Conservation (phyloP, 2,329 filamentous ascomycete genomes). For the Ceratocystis destructans region DNA sequence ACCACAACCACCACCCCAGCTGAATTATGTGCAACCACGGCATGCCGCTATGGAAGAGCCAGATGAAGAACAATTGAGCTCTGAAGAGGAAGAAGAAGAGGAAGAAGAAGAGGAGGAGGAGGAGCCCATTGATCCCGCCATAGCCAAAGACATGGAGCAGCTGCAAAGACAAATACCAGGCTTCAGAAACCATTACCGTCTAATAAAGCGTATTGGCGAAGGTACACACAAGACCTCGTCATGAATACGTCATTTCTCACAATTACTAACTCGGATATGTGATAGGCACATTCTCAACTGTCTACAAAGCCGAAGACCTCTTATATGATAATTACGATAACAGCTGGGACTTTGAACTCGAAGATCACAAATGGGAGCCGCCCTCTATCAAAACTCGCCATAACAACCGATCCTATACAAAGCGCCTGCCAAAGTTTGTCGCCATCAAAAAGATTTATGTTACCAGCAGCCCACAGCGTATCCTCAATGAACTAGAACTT, state of each 20-base stretch:
- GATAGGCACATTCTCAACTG: slow-evolving; percentile 95
- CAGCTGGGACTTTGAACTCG: slow-evolving; percentile 64
- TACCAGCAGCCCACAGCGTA: slow-evolving; percentile 82
- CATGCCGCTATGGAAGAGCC: slow-evolving; percentile 29
- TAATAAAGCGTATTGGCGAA: slow-evolving; percentile 96
- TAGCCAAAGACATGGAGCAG: slow-evolving; percentile 75
- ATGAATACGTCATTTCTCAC: slow-evolving; percentile 2
- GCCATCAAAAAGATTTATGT: slow-evolving; percentile 99
- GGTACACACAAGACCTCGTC: slow-evolving; percentile 37
- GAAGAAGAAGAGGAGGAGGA: slow-evolving; percentile 37
- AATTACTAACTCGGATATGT: slow-evolving; percentile 17
- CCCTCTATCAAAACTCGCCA: slow-evolving; percentile 38
- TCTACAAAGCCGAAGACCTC: slow-evolving; percentile 95
- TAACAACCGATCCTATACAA: neutral
- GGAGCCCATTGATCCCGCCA: slow-evolving; percentile 50
- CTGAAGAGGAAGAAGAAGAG: slow-evolving; percentile 35
- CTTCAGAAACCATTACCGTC: slow-evolving; percentile 68
- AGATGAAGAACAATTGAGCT: slow-evolving; percentile 27
- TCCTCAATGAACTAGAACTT: slow-evolving; percentile 90
- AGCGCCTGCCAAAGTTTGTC: slow-evolving; percentile 53
- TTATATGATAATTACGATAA: slow-evolving; percentile 73
- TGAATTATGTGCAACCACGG: slow-evolving; percentile 31
- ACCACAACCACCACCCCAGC: slow-evolving; percentile 7
- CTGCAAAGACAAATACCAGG: slow-evolving; percentile 71
- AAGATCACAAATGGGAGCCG: slow-evolving; percentile 55